These are phyloP conservation scores for Aspergillus luchuensis DNA, from an alignment of 2,329 filamentous ascomycete species.

Conservation along the genomic window DNA sequence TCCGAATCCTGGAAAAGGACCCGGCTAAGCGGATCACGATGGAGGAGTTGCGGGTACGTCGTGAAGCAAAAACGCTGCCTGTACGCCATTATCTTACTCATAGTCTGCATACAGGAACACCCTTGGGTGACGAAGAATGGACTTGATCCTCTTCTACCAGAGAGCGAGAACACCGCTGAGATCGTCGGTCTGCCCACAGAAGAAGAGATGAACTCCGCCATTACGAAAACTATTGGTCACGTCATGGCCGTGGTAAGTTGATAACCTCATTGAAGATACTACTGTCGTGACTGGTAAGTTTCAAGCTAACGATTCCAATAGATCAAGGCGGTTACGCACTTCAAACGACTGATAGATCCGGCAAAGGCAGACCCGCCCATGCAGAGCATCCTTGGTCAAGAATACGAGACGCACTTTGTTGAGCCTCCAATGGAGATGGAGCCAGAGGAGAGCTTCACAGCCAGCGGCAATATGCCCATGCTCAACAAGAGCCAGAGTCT, in stretches of 20 bases:
- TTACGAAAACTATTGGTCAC: conserved; percentile 85
- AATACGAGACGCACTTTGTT: conserved; percentile 56
- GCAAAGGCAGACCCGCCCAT: conserved; percentile 54
- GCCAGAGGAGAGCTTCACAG: conserved; percentile 34
- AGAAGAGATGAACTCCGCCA: conserved; percentile 85
- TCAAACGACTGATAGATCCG: conserved; percentile 72
- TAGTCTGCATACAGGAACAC: conserved; percentile 64
- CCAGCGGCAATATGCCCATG: conserved; percentile 23
- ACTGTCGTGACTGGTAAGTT: not conserved
- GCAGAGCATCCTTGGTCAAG: conserved; percentile 62
- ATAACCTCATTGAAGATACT: not conserved
- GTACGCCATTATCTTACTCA: conserved; percentile 1
- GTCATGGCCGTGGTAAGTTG: conserved; percentile 74
- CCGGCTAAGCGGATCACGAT: conserved; percentile 81
- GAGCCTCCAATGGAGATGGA: conserved; percentile 59
- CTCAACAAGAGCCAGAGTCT: conserved; percentile 31
- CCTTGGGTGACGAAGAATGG: conserved; percentile 88
- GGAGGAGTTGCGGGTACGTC: conserved; percentile 74
- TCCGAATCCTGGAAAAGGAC: conserved; percentile 77
- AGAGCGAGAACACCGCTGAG: conserved; percentile 82
- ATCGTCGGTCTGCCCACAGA: conserved; percentile 82
- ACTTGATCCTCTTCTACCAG: conserved; percentile 73
- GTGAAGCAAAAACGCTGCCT: conserved; percentile 32
- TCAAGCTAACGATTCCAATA: conserved; percentile 35
- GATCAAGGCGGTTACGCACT: conserved; percentile 89